Evolutionary conservation across 208 protist genomes (phyloP), one percentile per base, ranked within the genome.

Genomic region (Angomonas desouzai): DNA sequence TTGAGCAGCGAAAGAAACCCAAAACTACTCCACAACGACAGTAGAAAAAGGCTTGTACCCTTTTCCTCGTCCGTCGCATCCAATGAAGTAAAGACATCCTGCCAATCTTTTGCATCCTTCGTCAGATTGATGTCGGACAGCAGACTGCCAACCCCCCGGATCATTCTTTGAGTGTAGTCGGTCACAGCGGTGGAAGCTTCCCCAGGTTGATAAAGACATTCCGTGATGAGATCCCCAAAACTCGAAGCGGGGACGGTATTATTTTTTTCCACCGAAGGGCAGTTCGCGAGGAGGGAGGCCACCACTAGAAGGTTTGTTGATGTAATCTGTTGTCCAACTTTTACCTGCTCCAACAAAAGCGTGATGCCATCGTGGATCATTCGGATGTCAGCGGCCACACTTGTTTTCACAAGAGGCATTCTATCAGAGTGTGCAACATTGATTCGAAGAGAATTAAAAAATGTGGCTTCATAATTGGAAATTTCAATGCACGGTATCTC

Each of bases 1-100:
- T 51, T 51, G 20, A 51, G 45, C 4, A 51, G 45, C 6, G 45
- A 13, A 51, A 51, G 45, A 51, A 51, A 51, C 20, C 45, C 45
- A 13, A 51, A 23, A 23, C n/a, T 51, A 16, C 9, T 51, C 45
- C 45, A 51, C 45, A 51, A 16, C 6, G 45, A 51, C 20, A 51
- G 18, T 22, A 51, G 45, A 23, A 51, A 51, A 13, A 51, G 45
- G 20, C 18, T 6, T 51, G 45, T 27, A 9, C 45, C 20, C 20
- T 23, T 23, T 13, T 23, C 45, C 6, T 51, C 20, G 9, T 27
- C 20, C 18, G 3, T 16, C 9, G 45, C 9, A 23, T 13, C 18
- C 18, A 4, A 23, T 13, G 45, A 13, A 23, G 4, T 16, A 23
- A 13, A 16, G 9, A 51, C 10, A 4, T 23, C 18, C 6, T 23